Evolutionary conservation across 768 basidiomycete genomes (phyloP).

Genomic region (Hygrophorus pudorinus): DNA sequence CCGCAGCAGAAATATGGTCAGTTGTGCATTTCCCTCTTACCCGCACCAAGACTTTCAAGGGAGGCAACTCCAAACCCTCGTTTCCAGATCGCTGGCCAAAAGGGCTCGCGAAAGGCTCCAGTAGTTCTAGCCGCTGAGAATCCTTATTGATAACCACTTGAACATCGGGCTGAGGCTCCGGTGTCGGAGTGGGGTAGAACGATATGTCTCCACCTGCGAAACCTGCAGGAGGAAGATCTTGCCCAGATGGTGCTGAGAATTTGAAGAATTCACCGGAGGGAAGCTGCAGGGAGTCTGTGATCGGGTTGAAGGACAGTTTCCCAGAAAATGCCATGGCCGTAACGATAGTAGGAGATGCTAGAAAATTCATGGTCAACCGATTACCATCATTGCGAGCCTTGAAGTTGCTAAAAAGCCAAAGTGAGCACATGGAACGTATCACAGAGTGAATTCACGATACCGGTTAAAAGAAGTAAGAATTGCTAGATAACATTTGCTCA

Average conservation of each 20-base stretch:
- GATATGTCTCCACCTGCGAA: constrained; percentile 67
- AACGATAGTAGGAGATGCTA: constrained; percentile 93
- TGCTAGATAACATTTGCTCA: constrained; percentile 35
- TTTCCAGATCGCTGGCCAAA: constrained; percentile 45
- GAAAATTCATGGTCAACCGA: constrained; percentile 90
- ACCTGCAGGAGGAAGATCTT: constrained; percentile 74
- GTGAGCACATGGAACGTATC: background rate
- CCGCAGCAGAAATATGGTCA: constrained; percentile 96
- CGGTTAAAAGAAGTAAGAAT: constrained; percentile 98
- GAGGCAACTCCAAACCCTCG: constrained; percentile 61
- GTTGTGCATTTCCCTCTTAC: constrained; percentile 99
- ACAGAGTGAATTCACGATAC: constrained; percentile 3
- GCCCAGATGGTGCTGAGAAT: constrained; percentile 76
- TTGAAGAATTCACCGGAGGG: constrained; percentile 73
- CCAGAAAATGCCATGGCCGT: constrained; percentile 98
- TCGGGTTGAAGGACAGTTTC: constrained; percentile 87
- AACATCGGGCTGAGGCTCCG: constrained; percentile 66
- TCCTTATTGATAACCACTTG: constrained; percentile 66
- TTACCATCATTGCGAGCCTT: constrained; percentile 98
- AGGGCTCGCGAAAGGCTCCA: constrained; percentile 77
- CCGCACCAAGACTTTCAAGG: constrained; percentile 77
- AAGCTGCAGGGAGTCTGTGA: constrained; percentile 58
- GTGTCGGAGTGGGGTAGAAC: constrained; percentile 70
- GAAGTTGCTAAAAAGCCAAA: constrained; percentile 25
- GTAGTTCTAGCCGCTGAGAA: constrained; percentile 78